phyloP scores from a whole-genome alignment of 148 eudicot species.

The Bassia scoparia region DNA sequence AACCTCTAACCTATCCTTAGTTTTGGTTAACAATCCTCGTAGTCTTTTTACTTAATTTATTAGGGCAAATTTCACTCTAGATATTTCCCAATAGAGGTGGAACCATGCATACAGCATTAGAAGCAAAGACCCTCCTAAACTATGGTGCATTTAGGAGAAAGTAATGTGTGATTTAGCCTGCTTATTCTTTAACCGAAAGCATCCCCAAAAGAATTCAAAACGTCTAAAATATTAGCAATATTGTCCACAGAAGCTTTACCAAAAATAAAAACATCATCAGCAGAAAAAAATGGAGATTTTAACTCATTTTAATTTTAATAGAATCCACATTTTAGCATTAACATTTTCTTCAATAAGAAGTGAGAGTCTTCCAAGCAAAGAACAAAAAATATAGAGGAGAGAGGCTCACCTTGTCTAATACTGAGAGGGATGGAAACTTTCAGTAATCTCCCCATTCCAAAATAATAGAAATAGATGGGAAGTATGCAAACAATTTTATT shows the following conservation, averaged over 20 bases:
- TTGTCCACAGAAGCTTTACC: neutral
- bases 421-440: neutral
- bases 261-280: neutral
- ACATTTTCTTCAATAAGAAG: neutral
- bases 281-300: neutral
- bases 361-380: neutral
- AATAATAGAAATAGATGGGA: neutral
- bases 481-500: too few species aligned
- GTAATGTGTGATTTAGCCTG: neutral
- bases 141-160: neutral
- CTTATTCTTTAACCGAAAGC: neutral
- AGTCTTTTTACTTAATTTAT: too few species aligned
- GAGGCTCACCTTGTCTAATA: neutral
- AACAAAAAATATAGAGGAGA: neutral
- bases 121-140: too few species aligned
- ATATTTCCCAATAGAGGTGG: neutral
- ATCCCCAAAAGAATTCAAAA: neutral
- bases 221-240: neutral
- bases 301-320: neutral
- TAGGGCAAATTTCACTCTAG: too few species aligned
- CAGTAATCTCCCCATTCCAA: neutral
- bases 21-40: neutral
- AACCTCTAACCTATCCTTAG: neutral
- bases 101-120: fast-evolving
- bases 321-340: neutral